phyloP scores from a whole-genome alignment of 2,329 filamentous ascomycete genomes.

The Alternaria dauci region DNA sequence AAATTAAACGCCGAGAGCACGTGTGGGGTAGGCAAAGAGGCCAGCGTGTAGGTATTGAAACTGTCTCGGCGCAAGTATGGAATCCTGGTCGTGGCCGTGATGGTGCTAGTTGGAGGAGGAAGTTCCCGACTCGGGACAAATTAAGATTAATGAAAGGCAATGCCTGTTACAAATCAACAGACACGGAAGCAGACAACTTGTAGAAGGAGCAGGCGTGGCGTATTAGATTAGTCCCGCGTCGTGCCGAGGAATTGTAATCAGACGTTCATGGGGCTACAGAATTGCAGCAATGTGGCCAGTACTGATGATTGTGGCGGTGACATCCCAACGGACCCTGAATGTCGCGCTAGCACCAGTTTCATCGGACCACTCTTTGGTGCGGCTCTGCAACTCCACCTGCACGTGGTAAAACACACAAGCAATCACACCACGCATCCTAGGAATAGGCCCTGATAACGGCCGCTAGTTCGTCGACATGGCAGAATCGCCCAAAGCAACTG shows the following conservation, averaged over 20 bases:
- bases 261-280: constrained; percentile 41
- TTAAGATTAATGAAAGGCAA: constrained; percentile 35
- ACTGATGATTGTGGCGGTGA: constrained; percentile 31
- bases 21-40: constrained; percentile 46
- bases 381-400: constrained; percentile 4
- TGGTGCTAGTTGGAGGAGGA: constrained; percentile 18
- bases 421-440: background rate
- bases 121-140: constrained; percentile 22
- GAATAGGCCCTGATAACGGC: background rate
- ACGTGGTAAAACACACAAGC: background rate
- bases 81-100: constrained; percentile 33
- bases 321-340: constrained; percentile 20
- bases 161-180: constrained; percentile 20
- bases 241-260: constrained; percentile 39
- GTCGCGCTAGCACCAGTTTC: constrained; percentile 13
- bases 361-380: constrained; percentile 21
- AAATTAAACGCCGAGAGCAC: constrained; percentile 30
- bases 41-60: constrained; percentile 47
- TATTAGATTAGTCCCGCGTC: constrained; percentile 26
- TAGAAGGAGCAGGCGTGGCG: constrained; percentile 26
- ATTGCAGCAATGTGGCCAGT: constrained; percentile 46
- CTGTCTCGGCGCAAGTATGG: constrained; percentile 26
- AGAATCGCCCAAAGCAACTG: constrained; percentile 24
- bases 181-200: constrained; percentile 20
- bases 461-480: constrained; percentile 23